Percentiles rank a stretch among this genome's conserved stretches.
Evolutionary conservation across 106 monocot species (phyloP).

Genomic region (Dendrobium officinale): DNA sequence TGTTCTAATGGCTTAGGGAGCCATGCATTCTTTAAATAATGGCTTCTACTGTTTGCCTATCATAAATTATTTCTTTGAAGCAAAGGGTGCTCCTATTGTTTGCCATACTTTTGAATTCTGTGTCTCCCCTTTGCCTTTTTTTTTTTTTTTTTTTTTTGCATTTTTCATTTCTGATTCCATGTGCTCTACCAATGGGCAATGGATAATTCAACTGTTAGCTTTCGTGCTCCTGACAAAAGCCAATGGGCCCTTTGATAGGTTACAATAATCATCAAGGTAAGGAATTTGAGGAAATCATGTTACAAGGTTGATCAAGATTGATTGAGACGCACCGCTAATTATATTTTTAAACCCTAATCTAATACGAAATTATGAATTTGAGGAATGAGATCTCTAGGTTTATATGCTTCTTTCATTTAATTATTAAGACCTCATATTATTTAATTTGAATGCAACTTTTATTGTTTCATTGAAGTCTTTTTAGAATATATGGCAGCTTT

Average conservation of each 20-base stretch:
- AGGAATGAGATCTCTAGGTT: conserved; percentile 10
- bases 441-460: conserved; percentile 29
- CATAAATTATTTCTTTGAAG: conserved; percentile 34
- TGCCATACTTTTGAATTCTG: conserved; percentile 12
- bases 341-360: neutral
- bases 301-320: no score
- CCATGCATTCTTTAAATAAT: conserved; percentile 14
- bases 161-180: neutral
- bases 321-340: neutral
- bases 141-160: neutral
- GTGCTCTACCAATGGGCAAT: conserved; percentile 2
- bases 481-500: conserved; percentile 37
- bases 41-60: conserved; percentile 7
- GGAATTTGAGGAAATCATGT: no score
- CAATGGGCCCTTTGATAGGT: conserved; percentile 13
- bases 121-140: neutral
- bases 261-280: conserved; percentile 5
- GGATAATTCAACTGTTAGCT: conserved; percentile 16
- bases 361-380: no score
- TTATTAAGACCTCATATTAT: conserved; percentile 12
- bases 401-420: conserved; percentile 14
- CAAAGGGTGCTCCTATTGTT: conserved; percentile 27
- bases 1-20: neutral
- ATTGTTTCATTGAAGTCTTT: conserved; percentile 11
- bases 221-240: conserved; percentile 20